A percentile compares a stretch with the other conserved stretches of the same genome.
Conservation (phyloP, 1,139 yeast genomes). For the Pichia inconspicua region DNA sequence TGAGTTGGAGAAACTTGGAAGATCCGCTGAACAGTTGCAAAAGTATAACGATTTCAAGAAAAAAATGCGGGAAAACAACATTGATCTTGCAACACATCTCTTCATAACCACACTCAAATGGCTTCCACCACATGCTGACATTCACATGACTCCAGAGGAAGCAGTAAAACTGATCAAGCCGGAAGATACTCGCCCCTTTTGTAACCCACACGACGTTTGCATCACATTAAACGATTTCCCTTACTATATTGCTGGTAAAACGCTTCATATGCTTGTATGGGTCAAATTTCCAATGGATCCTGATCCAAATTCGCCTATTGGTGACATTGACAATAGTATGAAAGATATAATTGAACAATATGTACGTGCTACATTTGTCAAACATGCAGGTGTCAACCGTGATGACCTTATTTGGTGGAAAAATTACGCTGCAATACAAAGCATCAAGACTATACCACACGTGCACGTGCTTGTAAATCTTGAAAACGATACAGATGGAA, state of each 20-base stretch:
- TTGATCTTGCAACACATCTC: slow-evolving; percentile 23
- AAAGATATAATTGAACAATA: slow-evolving; percentile 35
- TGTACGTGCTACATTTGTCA: slow-evolving; percentile 39
- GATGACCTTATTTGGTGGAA: slow-evolving; percentile 50
- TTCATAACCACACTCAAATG: slow-evolving; percentile 24
- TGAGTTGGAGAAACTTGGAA: slow-evolving; percentile 13
- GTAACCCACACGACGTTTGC: slow-evolving; percentile 21
- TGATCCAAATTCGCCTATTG: slow-evolving; percentile 29
- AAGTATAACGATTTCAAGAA: slow-evolving; percentile 21
- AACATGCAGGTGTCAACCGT: slow-evolving; percentile 31
- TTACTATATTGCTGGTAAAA: slow-evolving; percentile 30
- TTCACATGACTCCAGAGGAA: slow-evolving; percentile 4
- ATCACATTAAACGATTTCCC: slow-evolving; percentile 34
- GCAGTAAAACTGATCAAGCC: slow-evolving; percentile 10
- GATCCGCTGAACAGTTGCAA: slow-evolving; percentile 20
- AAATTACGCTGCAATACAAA: slow-evolving; percentile 54
- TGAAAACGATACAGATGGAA: slow-evolving; percentile 6
- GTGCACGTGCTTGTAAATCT: slow-evolving; percentile 46
- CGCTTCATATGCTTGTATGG: slow-evolving; percentile 36
- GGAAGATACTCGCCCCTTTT: slow-evolving; percentile 22
- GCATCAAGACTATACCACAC: slow-evolving; percentile 52
- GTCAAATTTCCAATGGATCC: slow-evolving; percentile 34
- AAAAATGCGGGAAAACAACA: slow-evolving; percentile 12
- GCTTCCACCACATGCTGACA: slow-evolving; percentile 18
- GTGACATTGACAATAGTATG: slow-evolving; percentile 39